Conservation (phyloP, 2,329 filamentous ascomycete species). For the Penicillium frequentans region DNA sequence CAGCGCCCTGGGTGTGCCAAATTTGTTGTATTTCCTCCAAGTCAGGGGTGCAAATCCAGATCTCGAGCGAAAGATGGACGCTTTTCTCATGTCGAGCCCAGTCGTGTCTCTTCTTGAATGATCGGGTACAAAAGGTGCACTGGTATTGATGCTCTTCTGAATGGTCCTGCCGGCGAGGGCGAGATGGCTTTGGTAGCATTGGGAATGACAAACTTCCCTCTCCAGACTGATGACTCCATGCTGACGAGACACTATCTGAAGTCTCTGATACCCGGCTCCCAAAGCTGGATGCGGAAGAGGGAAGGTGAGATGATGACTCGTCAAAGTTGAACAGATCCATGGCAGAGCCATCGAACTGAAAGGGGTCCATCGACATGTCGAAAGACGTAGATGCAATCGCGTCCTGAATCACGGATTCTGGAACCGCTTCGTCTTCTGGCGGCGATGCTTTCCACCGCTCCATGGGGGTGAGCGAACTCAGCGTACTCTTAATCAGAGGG, state of each 20-base stretch:
- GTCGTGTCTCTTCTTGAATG: constrained; percentile 52
- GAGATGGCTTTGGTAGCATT: constrained; percentile 13
- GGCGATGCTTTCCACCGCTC: constrained; percentile 49
- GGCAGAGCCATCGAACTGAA: constrained; percentile 12
- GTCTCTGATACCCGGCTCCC: constrained; percentile 30
- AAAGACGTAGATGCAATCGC: constrained; percentile 27
- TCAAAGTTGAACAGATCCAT: constrained; percentile 31
- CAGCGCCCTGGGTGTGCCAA: neutral
- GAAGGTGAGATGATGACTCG: constrained; percentile 27
- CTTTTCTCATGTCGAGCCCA: constrained; percentile 54
- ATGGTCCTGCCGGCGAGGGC: constrained; percentile 4
- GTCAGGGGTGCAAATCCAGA: constrained; percentile 35
- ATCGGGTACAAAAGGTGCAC: constrained; percentile 52
- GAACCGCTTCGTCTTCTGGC: constrained; percentile 48
- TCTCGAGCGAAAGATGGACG: constrained; percentile 50
- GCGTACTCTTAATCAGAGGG: constrained; percentile 41
- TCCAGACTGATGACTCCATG: constrained; percentile 35
- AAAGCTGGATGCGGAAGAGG: constrained; percentile 33
- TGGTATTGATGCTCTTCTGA: constrained; percentile 31
- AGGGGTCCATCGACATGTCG: constrained; percentile 9
- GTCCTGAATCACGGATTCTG: constrained; percentile 40
- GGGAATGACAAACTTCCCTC: constrained; percentile 23
- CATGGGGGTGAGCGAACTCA: constrained; percentile 47
- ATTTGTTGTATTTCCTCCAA: constrained; percentile 16
- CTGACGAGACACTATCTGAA: constrained; percentile 32